These are phyloP conservation scores for Dioscorea alata DNA, from an alignment of 106 monocot species.

Conservation along the genomic window DNA sequence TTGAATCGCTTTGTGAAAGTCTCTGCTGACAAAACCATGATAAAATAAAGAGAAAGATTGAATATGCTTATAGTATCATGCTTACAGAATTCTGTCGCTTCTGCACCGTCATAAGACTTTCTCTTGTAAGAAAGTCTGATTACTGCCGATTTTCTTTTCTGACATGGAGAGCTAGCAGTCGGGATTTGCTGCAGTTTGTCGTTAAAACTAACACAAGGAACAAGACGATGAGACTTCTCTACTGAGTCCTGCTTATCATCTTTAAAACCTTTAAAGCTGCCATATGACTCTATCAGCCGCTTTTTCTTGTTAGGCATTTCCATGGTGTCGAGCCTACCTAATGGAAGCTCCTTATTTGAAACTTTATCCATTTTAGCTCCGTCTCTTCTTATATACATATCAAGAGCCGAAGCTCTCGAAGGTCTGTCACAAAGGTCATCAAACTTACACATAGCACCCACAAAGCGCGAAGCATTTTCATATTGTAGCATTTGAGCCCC, in stretches of 20 bases:
- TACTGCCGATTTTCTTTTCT: slow-evolving; percentile 55
- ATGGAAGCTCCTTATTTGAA: slow-evolving; percentile 19
- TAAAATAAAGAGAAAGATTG: neutral
- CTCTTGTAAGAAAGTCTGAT: slow-evolving; percentile 77
- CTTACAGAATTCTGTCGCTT: slow-evolving; percentile 68
- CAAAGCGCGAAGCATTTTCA: slow-evolving; percentile 41
- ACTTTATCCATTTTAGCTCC: slow-evolving; percentile 13
- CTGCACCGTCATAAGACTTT: slow-evolving; percentile 68
- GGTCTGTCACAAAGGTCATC: slow-evolving; percentile 20
- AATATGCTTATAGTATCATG: neutral
- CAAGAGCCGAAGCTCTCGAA: slow-evolving; percentile 31
- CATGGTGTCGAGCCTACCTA: slow-evolving; percentile 22
- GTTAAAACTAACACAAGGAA: slow-evolving; percentile 69
- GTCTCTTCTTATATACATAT: slow-evolving; percentile 37
- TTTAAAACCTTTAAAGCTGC: slow-evolving; percentile 32
- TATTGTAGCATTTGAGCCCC: slow-evolving; percentile 28
- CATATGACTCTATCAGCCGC: slow-evolving; percentile 17
- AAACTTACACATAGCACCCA: slow-evolving; percentile 49
- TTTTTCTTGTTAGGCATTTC: slow-evolving; percentile 7
- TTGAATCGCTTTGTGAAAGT: too few relatives aligned
- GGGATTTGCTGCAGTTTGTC: slow-evolving; percentile 50
- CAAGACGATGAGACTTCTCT: slow-evolving; percentile 28
- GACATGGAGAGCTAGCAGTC: slow-evolving; percentile 20
- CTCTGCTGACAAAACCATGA: too few relatives aligned
- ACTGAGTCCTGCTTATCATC: slow-evolving; percentile 15